A percentile compares a stretch with the other conserved stretches of the same genome.
phyloP scores from a whole-genome alignment of 2,329 filamentous ascomycete genomes.

The Pleoardoris graminearum region DNA sequence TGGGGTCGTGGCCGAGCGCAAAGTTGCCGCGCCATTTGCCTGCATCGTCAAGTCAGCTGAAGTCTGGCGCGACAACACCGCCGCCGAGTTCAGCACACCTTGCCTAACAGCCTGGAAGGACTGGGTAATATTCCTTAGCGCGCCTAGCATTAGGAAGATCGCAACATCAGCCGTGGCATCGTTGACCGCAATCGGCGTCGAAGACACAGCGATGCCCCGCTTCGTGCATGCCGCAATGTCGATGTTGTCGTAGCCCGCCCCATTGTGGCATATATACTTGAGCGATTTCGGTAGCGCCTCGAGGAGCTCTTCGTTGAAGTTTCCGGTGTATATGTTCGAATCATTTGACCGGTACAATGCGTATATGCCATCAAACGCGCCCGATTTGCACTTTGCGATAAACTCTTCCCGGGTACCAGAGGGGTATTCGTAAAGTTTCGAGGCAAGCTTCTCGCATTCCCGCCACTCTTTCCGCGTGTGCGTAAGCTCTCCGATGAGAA shows the following conservation, averaged over 20 bases:
- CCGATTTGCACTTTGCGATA: constrained; percentile 57
- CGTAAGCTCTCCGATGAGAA: constrained; percentile 51
- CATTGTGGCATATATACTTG: constrained; percentile 53
- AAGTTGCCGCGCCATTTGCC: constrained; percentile 53
- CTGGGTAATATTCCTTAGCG: constrained; percentile 54
- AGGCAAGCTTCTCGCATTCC: constrained; percentile 37
- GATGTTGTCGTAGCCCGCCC: constrained; percentile 65
- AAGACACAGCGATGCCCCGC: constrained; percentile 50
- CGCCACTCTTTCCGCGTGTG: constrained; percentile 55
- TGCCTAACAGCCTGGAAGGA: constrained; percentile 52
- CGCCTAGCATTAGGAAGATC: constrained; percentile 57
- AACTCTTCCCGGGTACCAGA: constrained; percentile 59
- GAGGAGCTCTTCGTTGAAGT: constrained; percentile 52
- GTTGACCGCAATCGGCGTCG: constrained; percentile 54
- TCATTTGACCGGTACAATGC: constrained; percentile 63
- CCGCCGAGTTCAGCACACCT: constrained; percentile 33
- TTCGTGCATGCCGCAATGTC: constrained; percentile 58
- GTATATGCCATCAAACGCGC: constrained; percentile 59
- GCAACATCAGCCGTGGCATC: constrained; percentile 57
- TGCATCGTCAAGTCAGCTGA: constrained; percentile 17
- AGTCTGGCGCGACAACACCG: not conserved
- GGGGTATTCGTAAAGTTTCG: constrained; percentile 55
- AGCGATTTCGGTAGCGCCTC: constrained; percentile 47
- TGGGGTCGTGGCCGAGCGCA: constrained; percentile 57
- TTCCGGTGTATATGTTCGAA: constrained; percentile 55